Base-by-base conservation (phyloP, 108 stramenopile genomes). In the Chaetoceros tenuissimus region DNA sequence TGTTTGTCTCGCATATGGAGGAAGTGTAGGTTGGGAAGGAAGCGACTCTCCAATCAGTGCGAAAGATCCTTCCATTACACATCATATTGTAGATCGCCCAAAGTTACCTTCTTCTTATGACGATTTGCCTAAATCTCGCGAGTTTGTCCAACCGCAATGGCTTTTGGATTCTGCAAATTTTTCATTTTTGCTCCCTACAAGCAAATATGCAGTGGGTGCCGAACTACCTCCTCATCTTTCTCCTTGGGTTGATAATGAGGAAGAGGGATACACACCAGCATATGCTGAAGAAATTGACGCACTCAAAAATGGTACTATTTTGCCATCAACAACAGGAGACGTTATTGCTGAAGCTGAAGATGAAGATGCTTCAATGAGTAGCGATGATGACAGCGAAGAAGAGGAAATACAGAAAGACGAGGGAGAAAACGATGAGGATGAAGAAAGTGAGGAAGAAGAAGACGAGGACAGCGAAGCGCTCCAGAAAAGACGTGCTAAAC, bases 141-240 rank as follows among this genome's bases (percentile, higher is more conserved):
- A 99, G 68, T 96, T 70, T 60, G 75, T 99, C 24, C 98, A 99
- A 68, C 98, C 98, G 16, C 98, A 99, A 71, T 99, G 98, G 98
- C 71, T 97, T 24, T 66, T 97, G 46, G 98, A 99, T 69, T 85
- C 84, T 51, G 69, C 93, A 44, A 99, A 99, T 69, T 92, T 90
- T 51, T 68, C 87, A 59, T 84, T 97, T 62, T 49, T 93, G 17
- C 71, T 98, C 25, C 97, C 98, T 1, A 73, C 85, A 46, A 67
- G 69, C 18, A 83, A 68, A 64, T 98, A 98, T 66, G 84, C 66
- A 17, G 92, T 96, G 2, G 98, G 96, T n/a, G 85, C 58, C 17
- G 48, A 63, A 7, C 74, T 97, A 34, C 98, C 98, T 24, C 96
- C 96, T n/a, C 98, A 99, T 74, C 72, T 99, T 13, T 91, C 92